phyloP scores from a whole-genome alignment of 345 rosid genomes.

The Syzygium grande region DNA sequence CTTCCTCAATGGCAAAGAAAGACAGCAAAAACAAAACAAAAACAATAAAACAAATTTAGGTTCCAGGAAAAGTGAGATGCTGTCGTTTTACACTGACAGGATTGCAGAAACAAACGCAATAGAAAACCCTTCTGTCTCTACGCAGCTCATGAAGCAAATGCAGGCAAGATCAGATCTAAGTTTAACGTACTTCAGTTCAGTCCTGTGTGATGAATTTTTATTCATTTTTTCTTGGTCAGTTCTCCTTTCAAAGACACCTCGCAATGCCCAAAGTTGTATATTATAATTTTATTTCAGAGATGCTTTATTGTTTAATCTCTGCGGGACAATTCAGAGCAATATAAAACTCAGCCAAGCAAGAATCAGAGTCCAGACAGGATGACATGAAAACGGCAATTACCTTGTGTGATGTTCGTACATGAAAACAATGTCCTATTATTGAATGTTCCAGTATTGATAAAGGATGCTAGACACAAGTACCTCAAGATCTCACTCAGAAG shows the following conservation, averaged over 20 bases:
- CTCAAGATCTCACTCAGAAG: slow-evolving; percentile 55
- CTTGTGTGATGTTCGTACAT: neutral
- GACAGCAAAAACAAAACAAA: neutral
- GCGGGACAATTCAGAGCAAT: neutral
- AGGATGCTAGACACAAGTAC: slow-evolving; percentile 29
- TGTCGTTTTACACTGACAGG: slow-evolving; percentile 2
- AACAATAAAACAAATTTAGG: neutral
- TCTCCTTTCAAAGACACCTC: neutral
- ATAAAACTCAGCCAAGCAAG: neutral
- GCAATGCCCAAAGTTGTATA: neutral
- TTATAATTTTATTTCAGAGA: neutral
- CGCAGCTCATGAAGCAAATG: neutral
- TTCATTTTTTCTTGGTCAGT: neutral
- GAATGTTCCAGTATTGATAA: neutral
- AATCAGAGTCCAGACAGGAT: neutral
- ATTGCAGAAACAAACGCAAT: neutral
- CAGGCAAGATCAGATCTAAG: neutral
- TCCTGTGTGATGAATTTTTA: neutral
- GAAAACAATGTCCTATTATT: neutral
- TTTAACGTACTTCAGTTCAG: neutral
- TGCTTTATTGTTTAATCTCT: neutral
- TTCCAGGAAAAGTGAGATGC: neutral
- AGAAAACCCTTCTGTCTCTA: neutral
- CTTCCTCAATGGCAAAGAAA: neutral
- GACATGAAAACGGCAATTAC: neutral